A percentile compares a stretch with the other conserved stretches of the same genome.
Conservation (phyloP, 169 alveolate genomes). For the Besnoitia besnoiti region DNA sequence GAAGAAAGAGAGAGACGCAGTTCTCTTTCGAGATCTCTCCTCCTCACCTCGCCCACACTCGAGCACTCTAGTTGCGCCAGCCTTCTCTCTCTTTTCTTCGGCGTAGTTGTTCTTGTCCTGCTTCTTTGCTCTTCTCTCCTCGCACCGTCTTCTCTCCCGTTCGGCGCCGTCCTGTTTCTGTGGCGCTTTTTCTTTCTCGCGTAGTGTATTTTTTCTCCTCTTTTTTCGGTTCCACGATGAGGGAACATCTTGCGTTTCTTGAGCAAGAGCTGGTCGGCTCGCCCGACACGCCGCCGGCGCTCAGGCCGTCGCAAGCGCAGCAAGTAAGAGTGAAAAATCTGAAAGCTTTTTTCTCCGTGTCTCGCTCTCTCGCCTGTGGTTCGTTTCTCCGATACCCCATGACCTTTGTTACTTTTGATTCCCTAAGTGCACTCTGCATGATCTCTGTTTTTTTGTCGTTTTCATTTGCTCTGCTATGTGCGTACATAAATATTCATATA, state of each 20-base stretch:
- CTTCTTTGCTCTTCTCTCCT: background rate
- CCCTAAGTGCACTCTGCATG: no score
- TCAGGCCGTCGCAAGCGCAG: constrained; percentile 34
- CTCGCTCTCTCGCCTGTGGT: no score
- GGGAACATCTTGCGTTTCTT: constrained; percentile 4
- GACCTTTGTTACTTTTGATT: no score
- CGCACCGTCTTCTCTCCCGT: background rate
- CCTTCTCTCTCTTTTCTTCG: background rate
- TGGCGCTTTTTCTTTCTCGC: background rate
- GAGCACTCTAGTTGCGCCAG: no score
- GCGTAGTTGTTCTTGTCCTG: background rate
- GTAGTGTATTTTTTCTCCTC: background rate
- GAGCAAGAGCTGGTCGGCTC: constrained; percentile 19
- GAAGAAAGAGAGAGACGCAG: no score
- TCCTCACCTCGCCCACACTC: no score
- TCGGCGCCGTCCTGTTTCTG: background rate
- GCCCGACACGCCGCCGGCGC: constrained; percentile 14
- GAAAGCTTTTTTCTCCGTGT: no score
- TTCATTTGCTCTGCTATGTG: no score
- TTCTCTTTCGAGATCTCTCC: no score
- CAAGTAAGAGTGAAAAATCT: background rate
- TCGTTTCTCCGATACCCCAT: no score
- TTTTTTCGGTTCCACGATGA: background rate
- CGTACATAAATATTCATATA: background rate
- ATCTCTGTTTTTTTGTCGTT: no score